Conservation (phyloP, 2,329 filamentous ascomycete genomes). For the Orbilia javanica region DNA sequence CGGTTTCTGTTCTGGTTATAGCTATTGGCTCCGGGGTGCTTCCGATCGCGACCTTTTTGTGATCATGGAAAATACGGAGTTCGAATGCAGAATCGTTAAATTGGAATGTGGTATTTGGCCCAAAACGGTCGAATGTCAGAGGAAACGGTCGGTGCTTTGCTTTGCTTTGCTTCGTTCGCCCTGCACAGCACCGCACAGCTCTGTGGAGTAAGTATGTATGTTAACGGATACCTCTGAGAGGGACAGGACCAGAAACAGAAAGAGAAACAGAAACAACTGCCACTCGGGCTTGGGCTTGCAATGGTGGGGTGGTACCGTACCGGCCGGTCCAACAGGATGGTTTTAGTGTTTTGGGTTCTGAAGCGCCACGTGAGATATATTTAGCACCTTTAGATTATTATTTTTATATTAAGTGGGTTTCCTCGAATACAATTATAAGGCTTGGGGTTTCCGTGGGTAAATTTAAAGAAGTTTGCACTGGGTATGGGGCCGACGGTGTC, state of each 20-base stretch:
- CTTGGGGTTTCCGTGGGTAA: slow-evolving; percentile 1
- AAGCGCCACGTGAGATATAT: slow-evolving; percentile 58
- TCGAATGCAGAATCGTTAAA: slow-evolving; percentile 35
- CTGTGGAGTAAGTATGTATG: slow-evolving; percentile 1
- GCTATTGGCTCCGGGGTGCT: slow-evolving; percentile 20
- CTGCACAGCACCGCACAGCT: slow-evolving; percentile 2
- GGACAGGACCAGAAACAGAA: not conserved
- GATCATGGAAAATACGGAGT: slow-evolving; percentile 13
- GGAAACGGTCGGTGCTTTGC: slow-evolving; percentile 14
- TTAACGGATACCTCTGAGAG: not conserved
- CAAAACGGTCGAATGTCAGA: slow-evolving; percentile 32
- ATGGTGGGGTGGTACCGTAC: slow-evolving; percentile 31
- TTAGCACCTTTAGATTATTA: slow-evolving; percentile 49
- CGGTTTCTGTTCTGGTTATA: slow-evolving; percentile 19
- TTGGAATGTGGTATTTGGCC: slow-evolving; percentile 46
- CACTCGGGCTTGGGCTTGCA: slow-evolving; percentile 20
- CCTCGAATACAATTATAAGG: slow-evolving; percentile 8
- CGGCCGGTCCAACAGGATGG: slow-evolving; percentile 39
- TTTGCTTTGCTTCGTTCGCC: not conserved
- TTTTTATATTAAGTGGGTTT: slow-evolving; percentile 30
- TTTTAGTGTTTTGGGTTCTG: slow-evolving; percentile 13
- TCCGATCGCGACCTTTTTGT: slow-evolving; percentile 12
- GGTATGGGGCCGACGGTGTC: not conserved
- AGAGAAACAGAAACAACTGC: slow-evolving; percentile 21
- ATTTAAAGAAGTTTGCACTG: not conserved